phyloP scores from a whole-genome alignment of 208 protist genomes.

The Trypanosoma caninum region DNA sequence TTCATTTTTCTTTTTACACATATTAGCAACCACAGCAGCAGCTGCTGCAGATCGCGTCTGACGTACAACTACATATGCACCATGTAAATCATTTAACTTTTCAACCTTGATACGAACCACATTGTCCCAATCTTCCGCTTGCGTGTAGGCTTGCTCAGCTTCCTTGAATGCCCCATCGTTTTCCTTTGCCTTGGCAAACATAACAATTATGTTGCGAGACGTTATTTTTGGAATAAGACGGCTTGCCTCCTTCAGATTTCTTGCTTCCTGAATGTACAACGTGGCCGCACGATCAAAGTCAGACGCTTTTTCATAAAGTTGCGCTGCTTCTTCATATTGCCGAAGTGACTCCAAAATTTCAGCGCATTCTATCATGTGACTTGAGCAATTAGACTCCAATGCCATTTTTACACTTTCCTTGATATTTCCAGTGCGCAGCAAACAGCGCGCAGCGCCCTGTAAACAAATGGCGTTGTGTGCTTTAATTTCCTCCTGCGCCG shows the following conservation, averaged over 20 bases:
- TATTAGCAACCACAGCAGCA: conserved; percentile 90
- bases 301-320: conserved; percentile 92
- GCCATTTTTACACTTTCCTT: conserved; percentile 81
- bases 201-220: conserved; percentile 93
- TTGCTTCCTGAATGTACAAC: conserved; percentile 94
- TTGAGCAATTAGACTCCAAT: conserved; percentile 53
- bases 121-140: conserved; percentile 94
- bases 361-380: conserved; percentile 90
- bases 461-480: conserved; percentile 81
- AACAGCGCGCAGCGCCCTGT: conserved; percentile 84
- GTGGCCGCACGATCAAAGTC: conserved; percentile 89
- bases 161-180: conserved; percentile 88
- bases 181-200: conserved; percentile 91
- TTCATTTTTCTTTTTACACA: conserved; percentile 86
- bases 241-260: conserved; percentile 88
- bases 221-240: conserved; percentile 85
- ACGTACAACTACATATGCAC: conserved; percentile 95
- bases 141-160: conserved; percentile 91
- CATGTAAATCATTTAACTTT: conserved; percentile 90
- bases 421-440: conserved; percentile 87
- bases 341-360: conserved; percentile 90
- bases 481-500: conserved; percentile 60
- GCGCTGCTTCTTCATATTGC: conserved; percentile 93
- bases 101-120: conserved; percentile 95
- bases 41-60: conserved; percentile 90